Evolutionary conservation across 805 yeast species (phyloP).

Genomic region (Huiozyma naganishii): DNA sequence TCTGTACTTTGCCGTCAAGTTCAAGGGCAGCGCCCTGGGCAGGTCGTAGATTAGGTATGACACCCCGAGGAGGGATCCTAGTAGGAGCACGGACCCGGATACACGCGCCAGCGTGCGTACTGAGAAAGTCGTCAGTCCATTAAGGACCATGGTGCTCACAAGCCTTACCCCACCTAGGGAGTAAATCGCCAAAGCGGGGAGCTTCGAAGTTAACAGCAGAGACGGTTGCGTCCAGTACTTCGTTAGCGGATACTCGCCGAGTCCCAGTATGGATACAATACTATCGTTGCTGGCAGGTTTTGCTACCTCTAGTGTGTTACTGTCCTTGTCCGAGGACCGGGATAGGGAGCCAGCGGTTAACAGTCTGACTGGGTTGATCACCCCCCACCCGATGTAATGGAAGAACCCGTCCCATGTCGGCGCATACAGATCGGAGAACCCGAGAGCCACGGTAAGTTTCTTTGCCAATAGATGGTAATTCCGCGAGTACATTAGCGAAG

Average conservation of each 20-base stretch:
- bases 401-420: constrained; percentile 56
- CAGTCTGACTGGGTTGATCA: constrained; percentile 18
- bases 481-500: constrained; percentile 76
- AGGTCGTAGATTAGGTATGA: constrained; percentile 67
- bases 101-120: constrained; percentile 32
- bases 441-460: constrained; percentile 47
- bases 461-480: constrained; percentile 51
- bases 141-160: constrained; percentile 27
- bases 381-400: constrained; percentile 23
- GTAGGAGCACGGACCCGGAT: constrained; percentile 42
- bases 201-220: constrained; percentile 24
- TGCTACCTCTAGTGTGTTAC: background rate
- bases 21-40: constrained; percentile 81
- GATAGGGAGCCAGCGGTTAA: constrained; percentile 3
- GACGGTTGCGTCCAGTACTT: constrained; percentile 27
- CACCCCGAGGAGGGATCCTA: constrained; percentile 41
- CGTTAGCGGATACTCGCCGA: constrained; percentile 14
- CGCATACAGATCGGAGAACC: constrained; percentile 68
- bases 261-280: constrained; percentile 9
- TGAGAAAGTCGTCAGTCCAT: constrained; percentile 31
- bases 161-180: constrained; percentile 33
- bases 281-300: background rate
- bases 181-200: constrained; percentile 27
- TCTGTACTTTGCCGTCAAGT: constrained; percentile 63
- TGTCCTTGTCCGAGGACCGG: background rate